Evolutionary conservation across 108 stramenopile genomes (phyloP).

Genomic region (Nitzschia sp.): DNA sequence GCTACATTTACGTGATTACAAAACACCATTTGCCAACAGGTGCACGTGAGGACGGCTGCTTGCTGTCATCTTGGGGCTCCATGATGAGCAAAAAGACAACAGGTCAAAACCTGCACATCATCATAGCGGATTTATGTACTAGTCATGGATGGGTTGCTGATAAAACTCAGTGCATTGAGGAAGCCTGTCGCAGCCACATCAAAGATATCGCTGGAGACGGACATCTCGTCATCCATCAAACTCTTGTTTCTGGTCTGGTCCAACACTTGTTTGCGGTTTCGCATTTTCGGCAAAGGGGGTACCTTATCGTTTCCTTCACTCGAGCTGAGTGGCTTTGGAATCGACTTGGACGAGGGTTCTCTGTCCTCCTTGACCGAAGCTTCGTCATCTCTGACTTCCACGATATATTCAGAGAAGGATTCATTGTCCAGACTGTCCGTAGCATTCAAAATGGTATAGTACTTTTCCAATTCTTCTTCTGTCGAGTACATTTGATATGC

Average conservation of each 20-base stretch:
- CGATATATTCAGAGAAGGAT: conserved; percentile 2
- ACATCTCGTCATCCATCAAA: background rate
- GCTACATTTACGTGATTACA: conserved; percentile 65
- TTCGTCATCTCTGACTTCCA: conserved; percentile 3
- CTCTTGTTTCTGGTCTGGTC: background rate
- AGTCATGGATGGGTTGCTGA: background rate
- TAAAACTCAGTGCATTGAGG: background rate
- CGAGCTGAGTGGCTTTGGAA: too few species aligned
- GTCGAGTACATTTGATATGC: background rate
- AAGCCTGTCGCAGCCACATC: background rate
- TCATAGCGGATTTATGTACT: too few species aligned
- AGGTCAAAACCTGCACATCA: too few species aligned
- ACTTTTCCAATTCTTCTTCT: background rate
- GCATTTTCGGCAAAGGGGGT: background rate
- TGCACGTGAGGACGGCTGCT: conserved; percentile 21
- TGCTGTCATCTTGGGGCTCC: too few species aligned
- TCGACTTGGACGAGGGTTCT: background rate
- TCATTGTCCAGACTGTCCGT: background rate
- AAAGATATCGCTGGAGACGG: background rate
- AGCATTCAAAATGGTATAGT: conserved; percentile 2
- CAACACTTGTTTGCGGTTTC: background rate
- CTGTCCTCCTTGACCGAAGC: background rate
- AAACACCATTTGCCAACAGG: conserved; percentile 22
- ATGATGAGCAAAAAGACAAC: too few species aligned
- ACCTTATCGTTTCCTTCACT: background rate